Base-by-base conservation (phyloP, 2,329 filamentous ascomycete genomes). In the Alternaria brassicicola region DNA sequence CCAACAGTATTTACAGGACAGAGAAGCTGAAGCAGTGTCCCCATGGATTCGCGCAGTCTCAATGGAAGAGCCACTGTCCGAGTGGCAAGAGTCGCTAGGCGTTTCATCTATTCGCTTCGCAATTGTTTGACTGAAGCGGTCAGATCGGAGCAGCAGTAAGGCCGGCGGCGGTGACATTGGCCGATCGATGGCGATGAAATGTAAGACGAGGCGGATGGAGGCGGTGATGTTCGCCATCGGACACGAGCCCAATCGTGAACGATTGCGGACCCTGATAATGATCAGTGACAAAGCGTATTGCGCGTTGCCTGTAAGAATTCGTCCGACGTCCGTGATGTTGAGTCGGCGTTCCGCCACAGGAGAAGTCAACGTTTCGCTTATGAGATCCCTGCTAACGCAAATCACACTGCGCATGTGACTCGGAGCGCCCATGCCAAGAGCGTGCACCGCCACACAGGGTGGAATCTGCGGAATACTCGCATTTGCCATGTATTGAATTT, bases 381-480 rank as follows among this genome's bases (percentile, higher is more conserved):
- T 51, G 35, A 57, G 38, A 61, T 28, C 55, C 51, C 41, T 26
- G 59, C 48, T 49, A 26, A 53, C 43, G 65, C 51, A 59, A 63
- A 61, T 65, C 61, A 60, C 64, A 62, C 51, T 17, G 42, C 10
- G 47, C 67, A 70, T 64, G 67, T 70, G 69, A 71, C 52, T 64
- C 53, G 59, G 52, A 57, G 63, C 48, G 61, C 48, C 66, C 55
- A 51, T 31, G 55, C 61, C 54, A 57, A 62, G 50, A n/a, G 21
- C 23, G 12, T 71, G 71, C 72, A 75, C 72, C 67, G 72, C 72
- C 73, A 74, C 72, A 73, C 31, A 43, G 61, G 45, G 54, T 52
- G 52, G 53, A 65, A 62, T 52, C 52, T 57, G 43, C 47, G 33
- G 15, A 17, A 48, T 47, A 21, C 42, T 48, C 49, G 53, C 58